Evolutionary conservation across 208 protist genomes (phyloP).

Genomic region (Trypanosoma congolense): DNA sequence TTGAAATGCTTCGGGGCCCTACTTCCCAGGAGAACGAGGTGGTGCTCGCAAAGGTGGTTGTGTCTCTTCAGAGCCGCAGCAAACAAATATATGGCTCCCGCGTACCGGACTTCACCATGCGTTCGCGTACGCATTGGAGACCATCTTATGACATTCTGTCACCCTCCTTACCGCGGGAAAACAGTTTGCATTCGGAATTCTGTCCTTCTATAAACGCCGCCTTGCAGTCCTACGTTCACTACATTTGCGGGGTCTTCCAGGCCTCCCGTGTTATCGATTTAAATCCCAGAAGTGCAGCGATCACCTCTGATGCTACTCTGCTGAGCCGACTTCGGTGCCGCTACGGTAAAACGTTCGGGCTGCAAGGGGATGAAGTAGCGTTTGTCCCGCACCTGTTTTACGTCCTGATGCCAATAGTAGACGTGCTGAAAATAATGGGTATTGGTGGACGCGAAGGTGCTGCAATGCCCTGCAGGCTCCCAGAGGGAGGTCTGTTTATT

Average conservation of each 20-base stretch:
- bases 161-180: constrained; percentile 34
- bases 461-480: no score
- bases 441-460: constrained; percentile 11
- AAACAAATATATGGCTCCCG: constrained; percentile 76
- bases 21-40: constrained; percentile 31
- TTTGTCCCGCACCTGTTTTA: constrained; percentile 24
- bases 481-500: constrained; percentile 59
- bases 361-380: constrained; percentile 19
- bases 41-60: constrained; percentile 50
- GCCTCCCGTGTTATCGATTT: constrained; percentile 67
- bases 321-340: constrained; percentile 74
- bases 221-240: constrained; percentile 59
- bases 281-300: constrained; percentile 45
- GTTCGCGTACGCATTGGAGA: constrained; percentile 47
- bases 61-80: constrained; percentile 71
- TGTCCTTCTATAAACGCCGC: constrained; percentile 35
- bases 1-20: constrained; percentile 46
- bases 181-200: constrained; percentile 16
- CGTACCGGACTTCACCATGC: constrained; percentile 71
- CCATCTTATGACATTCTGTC: constrained; percentile 74
- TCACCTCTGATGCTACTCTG: constrained; percentile 55
- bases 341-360: constrained; percentile 69
- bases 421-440: constrained; percentile 8
- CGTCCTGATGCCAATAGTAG: constrained; percentile 23
- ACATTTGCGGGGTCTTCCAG: constrained; percentile 56